Evolutionary conservation across 2,329 filamentous ascomycete species (phyloP).

Genomic region (Neurospora crassa): DNA sequence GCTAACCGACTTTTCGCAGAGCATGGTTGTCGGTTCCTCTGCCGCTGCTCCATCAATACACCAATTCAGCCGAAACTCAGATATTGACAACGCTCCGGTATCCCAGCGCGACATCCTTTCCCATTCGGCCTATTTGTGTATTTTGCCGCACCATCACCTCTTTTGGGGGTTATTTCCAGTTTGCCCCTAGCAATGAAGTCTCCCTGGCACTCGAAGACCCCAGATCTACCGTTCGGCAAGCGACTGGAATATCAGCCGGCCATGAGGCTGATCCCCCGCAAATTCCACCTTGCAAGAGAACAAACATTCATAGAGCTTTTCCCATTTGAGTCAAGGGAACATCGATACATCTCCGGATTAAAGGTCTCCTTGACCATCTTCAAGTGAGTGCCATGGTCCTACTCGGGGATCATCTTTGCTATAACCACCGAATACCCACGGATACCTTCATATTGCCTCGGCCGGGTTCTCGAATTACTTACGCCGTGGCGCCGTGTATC

Average conservation of each 20-base stretch:
- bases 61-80: slow-evolving; percentile 19
- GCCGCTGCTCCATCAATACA: slow-evolving; percentile 12
- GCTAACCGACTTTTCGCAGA: neutral
- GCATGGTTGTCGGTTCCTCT: slow-evolving; percentile 9
- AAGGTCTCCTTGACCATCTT: neutral
- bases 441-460: neutral
- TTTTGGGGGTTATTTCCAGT: slow-evolving; percentile 12
- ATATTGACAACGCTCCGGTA: slow-evolving; percentile 8
- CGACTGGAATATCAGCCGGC: slow-evolving; percentile 10
- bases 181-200: neutral
- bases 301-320: slow-evolving; percentile 2
- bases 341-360: neutral
- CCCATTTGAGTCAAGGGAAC: neutral
- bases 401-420: neutral
- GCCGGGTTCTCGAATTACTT: neutral
- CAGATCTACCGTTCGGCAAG: slow-evolving; percentile 19
- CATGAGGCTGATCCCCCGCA: slow-evolving; percentile 12
- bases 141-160: slow-evolving; percentile 18
- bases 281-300: neutral
- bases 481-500: neutral
- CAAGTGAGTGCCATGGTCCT: neutral
- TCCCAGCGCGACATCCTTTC: slow-evolving; percentile 6
- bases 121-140: slow-evolving; percentile 11
- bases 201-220: slow-evolving; percentile 4
- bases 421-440: neutral